phyloP scores from a whole-genome alignment of 371 early-diverging fungal species.

The Gilbertella persicaria region DNA sequence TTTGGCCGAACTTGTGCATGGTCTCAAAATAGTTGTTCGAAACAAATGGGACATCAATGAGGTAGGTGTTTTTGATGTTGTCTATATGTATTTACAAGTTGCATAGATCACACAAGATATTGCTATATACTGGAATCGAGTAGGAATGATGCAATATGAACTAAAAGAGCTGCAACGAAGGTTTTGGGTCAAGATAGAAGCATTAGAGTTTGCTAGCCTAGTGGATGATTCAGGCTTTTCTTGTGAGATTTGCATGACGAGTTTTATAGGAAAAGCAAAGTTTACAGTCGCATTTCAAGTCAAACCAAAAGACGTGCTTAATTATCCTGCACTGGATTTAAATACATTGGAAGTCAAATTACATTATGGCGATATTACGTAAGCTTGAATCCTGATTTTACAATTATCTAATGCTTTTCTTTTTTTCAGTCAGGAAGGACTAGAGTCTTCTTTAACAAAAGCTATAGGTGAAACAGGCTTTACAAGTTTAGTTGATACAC shows the following conservation, averaged over 20 bases:
- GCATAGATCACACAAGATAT: slow-evolving; percentile 9
- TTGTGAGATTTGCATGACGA: slow-evolving; percentile 1
- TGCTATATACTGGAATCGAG: slow-evolving; percentile 11
- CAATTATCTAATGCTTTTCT: background rate
- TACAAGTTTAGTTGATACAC: slow-evolving; percentile 1
- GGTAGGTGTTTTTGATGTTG: background rate
- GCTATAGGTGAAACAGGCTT: background rate
- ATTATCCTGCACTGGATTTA: slow-evolving; percentile 5
- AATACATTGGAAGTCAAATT: background rate
- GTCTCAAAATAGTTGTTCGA: slow-evolving; percentile 1
- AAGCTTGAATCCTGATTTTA: background rate
- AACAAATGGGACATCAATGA: slow-evolving; percentile 10
- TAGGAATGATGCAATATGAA: slow-evolving; percentile 6
- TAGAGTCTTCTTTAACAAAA: background rate
- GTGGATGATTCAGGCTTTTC: slow-evolving; percentile 6
- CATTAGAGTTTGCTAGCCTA: slow-evolving; percentile 1
- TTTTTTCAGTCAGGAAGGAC: background rate
- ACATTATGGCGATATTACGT: slow-evolving; percentile 6
- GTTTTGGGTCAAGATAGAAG: slow-evolving; percentile 8
- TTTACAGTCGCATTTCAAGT: slow-evolving; percentile 2
- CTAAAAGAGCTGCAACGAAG: background rate
- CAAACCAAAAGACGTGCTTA: slow-evolving; percentile 1
- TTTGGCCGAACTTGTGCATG: slow-evolving; percentile 4
- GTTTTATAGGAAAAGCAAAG: slow-evolving; percentile 6
- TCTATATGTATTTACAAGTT: too few species aligned